Conservation (phyloP, 2,329 filamentous ascomycete genomes). For the Aspergillus niger region DNA sequence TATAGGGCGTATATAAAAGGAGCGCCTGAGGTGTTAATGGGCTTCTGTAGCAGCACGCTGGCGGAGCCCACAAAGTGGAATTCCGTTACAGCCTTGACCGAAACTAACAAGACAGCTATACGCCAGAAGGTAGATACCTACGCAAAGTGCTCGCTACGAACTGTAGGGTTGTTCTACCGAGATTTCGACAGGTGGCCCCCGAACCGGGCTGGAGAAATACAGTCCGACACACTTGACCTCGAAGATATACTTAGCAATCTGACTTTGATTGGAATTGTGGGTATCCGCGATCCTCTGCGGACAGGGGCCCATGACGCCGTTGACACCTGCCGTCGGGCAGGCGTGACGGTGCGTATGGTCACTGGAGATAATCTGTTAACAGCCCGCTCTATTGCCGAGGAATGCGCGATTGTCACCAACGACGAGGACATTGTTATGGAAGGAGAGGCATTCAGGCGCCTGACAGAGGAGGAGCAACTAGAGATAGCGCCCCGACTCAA, state of each 20-base stretch:
- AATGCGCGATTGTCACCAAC: slow-evolving; percentile 61
- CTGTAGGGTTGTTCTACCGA: slow-evolving; percentile 26
- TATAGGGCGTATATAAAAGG: slow-evolving; percentile 49
- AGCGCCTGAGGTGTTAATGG: slow-evolving; percentile 46
- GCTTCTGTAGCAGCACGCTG: neutral
- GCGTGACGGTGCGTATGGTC: slow-evolving; percentile 66
- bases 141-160: slow-evolving; percentile 61
- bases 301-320: slow-evolving; percentile 63
- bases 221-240: slow-evolving; percentile 31
- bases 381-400: slow-evolving; percentile 66
- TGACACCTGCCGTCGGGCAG: slow-evolving; percentile 60
- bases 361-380: slow-evolving; percentile 68
- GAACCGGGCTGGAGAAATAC: slow-evolving; percentile 49
- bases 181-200: slow-evolving; percentile 44
- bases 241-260: slow-evolving; percentile 65
- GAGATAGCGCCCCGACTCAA: slow-evolving; percentile 55
- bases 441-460: slow-evolving; percentile 59
- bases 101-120: slow-evolving; percentile 24
- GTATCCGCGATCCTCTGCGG: slow-evolving; percentile 67
- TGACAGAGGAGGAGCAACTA: slow-evolving; percentile 56
- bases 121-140: slow-evolving; percentile 55
- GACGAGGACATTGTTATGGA: slow-evolving; percentile 60
- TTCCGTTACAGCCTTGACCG: slow-evolving; percentile 20
- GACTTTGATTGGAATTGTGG: slow-evolving; percentile 64
- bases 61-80: slow-evolving; percentile 33